Evolutionary conservation across 2,329 filamentous ascomycete genomes (phyloP).

Genomic region (Diatrype stigma): DNA sequence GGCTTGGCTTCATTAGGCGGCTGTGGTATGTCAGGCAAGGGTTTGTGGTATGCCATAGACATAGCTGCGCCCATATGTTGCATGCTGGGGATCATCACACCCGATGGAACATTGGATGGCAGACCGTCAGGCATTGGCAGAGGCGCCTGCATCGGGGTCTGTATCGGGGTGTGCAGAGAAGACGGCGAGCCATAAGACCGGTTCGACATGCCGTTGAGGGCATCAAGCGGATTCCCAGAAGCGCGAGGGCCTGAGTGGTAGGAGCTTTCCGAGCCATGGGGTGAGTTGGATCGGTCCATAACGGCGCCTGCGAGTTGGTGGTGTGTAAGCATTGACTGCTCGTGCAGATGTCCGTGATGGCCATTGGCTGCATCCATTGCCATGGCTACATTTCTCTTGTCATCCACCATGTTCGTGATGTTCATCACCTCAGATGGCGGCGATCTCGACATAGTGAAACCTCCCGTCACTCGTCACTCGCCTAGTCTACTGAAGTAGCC

Average conservation of each 20-base stretch:
- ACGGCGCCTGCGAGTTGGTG: constrained; percentile 22
- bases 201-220: constrained; percentile 37
- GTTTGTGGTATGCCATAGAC: constrained; percentile 34
- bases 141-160: constrained; percentile 47
- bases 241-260: constrained; percentile 46
- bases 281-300: constrained; percentile 53
- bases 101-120: constrained; percentile 19
- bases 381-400: constrained; percentile 23
- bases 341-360: constrained; percentile 12
- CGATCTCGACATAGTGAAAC: constrained; percentile 25
- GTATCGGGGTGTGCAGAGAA: constrained; percentile 46
- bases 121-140: constrained; percentile 39
- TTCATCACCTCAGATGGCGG: constrained; percentile 30
- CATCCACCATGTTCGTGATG: constrained; percentile 28
- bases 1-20: constrained; percentile 50
- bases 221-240: constrained; percentile 18
- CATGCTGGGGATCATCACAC: constrained; percentile 40
- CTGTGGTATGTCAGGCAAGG: constrained; percentile 32
- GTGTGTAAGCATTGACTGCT: constrained; percentile 23
- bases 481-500: background rate
- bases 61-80: constrained; percentile 29
- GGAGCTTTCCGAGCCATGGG: constrained; percentile 57
- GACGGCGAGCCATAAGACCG: constrained; percentile 51
- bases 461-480: background rate
- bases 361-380: constrained; percentile 17